A percentile compares a stretch with the other conserved stretches of the same genome.
Conservation (phyloP, 2,329 filamentous ascomycete species). For the Akanthomyces lecanii region DNA sequence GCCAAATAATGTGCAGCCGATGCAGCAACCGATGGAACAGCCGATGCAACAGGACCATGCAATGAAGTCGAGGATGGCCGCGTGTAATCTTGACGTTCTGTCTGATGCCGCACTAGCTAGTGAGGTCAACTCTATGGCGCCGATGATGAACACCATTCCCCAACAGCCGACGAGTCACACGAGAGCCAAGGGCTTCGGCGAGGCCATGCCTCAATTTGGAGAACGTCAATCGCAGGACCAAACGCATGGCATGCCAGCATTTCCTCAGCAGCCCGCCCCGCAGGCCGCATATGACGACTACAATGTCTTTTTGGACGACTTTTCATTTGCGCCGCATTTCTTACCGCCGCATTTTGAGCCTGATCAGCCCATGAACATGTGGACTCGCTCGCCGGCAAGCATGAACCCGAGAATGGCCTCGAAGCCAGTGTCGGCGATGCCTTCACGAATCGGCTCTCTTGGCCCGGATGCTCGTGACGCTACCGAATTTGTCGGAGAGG, state of each 20-base stretch:
- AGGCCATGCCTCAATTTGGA: conserved; percentile 41
- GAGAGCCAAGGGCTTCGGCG: conserved; percentile 47
- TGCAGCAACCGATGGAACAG: conserved; percentile 37
- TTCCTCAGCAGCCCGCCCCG: conserved; percentile 28
- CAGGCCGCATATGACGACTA: conserved; percentile 49
- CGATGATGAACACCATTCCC: conserved; percentile 43
- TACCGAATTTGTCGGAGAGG: conserved; percentile 29
- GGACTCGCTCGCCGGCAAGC: conserved; percentile 42
- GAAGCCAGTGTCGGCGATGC: conserved; percentile 49
- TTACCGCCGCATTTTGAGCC: conserved; percentile 51
- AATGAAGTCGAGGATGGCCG: conserved; percentile 41
- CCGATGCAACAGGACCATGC: conserved; percentile 42
- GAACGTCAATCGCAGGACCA: conserved; percentile 47
- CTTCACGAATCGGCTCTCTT: conserved; percentile 51
- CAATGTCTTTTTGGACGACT: conserved; percentile 57
- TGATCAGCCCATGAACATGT: conserved; percentile 49
- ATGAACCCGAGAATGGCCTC: conserved; percentile 38
- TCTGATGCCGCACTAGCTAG: conserved; percentile 58
- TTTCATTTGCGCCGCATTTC: conserved; percentile 50
- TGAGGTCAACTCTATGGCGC: conserved; percentile 49
- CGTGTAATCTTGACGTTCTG: conserved; percentile 55
- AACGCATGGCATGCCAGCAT: conserved; percentile 38
- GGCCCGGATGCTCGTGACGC: conserved; percentile 48
- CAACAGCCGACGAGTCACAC: conserved; percentile 38
- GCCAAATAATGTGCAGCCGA: conserved; percentile 26